phyloP scores from a whole-genome alignment of 371 early-diverging fungal genomes.

The Nosema muscidifuracis region DNA sequence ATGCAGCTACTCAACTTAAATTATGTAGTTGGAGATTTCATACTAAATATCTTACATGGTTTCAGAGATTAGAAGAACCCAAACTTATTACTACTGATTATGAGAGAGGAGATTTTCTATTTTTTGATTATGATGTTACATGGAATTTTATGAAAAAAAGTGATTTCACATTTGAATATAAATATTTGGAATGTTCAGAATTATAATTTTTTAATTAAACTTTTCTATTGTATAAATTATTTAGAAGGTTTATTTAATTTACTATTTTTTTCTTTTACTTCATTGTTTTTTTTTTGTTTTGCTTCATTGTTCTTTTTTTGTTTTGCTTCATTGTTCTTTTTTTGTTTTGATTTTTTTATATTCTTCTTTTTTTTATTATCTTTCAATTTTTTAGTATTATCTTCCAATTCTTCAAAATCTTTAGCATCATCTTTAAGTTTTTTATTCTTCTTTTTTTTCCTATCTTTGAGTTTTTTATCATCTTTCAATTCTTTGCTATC shows the following conservation, averaged over 20 bases:
- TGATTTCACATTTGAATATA: constrained; percentile 69
- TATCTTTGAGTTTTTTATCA: not conserved
- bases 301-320: not conserved
- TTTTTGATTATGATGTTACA: constrained; percentile 92
- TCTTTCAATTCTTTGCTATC: constrained; percentile 5
- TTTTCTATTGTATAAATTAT: not conserved
- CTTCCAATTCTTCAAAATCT: no score
- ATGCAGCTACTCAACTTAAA: constrained; percentile 87
- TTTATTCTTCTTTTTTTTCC: not conserved
- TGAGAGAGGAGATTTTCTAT: constrained; percentile 92
- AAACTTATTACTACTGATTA: constrained; percentile 86
- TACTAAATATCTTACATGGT: constrained; percentile 94
- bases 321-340: not conserved
- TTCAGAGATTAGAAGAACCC: constrained; percentile 94
- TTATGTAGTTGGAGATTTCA: constrained; percentile 95
- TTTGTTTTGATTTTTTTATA: not conserved
- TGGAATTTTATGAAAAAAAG: constrained; percentile 93
- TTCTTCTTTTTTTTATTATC: not conserved
- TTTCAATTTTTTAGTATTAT: no score
- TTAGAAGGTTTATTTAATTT: not conserved
- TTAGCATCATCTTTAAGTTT: no score
- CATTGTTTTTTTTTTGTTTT: not conserved
- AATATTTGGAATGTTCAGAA: constrained; percentile 55
- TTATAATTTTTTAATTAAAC: constrained; percentile 2
- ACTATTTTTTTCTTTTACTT: not conserved